Conservation (phyloP, 2,329 filamentous ascomycete species). For the Saccharata proteae region DNA sequence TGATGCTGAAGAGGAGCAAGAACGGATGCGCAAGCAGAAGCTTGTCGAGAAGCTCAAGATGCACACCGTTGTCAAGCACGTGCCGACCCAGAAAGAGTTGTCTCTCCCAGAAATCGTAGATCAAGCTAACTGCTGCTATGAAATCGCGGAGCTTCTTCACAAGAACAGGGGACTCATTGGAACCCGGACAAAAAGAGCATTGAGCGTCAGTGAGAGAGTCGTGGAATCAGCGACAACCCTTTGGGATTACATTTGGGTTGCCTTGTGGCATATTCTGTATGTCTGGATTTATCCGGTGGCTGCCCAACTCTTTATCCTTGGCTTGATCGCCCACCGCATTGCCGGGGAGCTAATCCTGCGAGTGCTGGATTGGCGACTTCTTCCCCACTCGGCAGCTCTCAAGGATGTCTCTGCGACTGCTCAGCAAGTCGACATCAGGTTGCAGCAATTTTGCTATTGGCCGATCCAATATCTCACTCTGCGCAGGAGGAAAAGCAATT, state of each 20-base stretch:
- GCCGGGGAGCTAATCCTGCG: slow-evolving; percentile 67
- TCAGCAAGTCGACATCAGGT: slow-evolving; percentile 90
- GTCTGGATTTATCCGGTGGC: slow-evolving; percentile 70
- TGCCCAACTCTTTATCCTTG: slow-evolving; percentile 58
- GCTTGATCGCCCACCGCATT: slow-evolving; percentile 67
- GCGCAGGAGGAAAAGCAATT: slow-evolving; percentile 78
- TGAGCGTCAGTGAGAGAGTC: slow-evolving; percentile 89
- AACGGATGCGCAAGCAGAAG: slow-evolving; percentile 48
- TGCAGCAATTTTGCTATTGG: slow-evolving; percentile 99
- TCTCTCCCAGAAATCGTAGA: slow-evolving; percentile 72
- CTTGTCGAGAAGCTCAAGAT: slow-evolving; percentile 78
- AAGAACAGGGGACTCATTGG: slow-evolving; percentile 83
- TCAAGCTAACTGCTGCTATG: slow-evolving; percentile 92
- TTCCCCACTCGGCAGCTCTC: slow-evolving; percentile 67
- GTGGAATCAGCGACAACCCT: slow-evolving; percentile 85
- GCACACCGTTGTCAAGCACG: slow-evolving; percentile 70
- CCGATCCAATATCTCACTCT: slow-evolving; percentile 91
- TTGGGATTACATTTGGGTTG: slow-evolving; percentile 60
- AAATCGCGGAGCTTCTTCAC: slow-evolving; percentile 73
- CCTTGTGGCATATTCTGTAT: slow-evolving; percentile 58
- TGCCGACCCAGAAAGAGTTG: slow-evolving; percentile 69
- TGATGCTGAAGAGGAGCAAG: slow-evolving; percentile 61
- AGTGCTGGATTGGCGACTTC: slow-evolving; percentile 72
- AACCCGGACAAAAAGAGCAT: slow-evolving; percentile 63
- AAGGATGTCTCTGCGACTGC: slow-evolving; percentile 95